A percentile compares a stretch with the other conserved stretches of the same genome.
Evolutionary conservation across 257 asterid genomes (phyloP).

Genomic region (Jacaranda mimosifolia): DNA sequence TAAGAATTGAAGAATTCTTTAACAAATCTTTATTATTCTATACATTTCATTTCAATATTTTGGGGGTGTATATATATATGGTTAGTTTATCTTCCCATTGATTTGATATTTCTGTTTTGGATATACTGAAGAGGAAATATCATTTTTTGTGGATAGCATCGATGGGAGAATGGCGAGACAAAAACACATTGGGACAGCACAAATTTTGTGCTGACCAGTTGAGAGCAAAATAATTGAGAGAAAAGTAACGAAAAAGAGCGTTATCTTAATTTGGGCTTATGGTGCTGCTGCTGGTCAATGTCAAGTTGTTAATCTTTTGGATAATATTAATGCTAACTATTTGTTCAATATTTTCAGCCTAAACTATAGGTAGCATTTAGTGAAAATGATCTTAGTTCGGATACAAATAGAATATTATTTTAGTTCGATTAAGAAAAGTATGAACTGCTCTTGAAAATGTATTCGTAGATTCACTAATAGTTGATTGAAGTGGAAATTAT

Average conservation of each 20-base stretch:
- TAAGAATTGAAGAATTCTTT: neutral
- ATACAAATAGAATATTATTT: too few species aligned
- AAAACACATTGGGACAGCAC: constrained; percentile 19
- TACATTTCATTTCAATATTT: constrained; percentile 9
- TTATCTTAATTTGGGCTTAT: neutral
- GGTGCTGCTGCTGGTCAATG: constrained; percentile 4
- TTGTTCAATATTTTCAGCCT: neutral
- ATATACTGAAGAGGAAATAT: constrained; percentile 12
- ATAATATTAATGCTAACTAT: neutral
- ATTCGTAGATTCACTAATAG: too few species aligned
- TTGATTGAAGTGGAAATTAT: too few species aligned
- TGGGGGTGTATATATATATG: neutral
- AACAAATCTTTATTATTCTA: neutral
- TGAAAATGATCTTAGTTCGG: neutral
- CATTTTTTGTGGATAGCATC: constrained; percentile 60
- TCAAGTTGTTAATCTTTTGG: neutral
- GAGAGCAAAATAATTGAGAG: too few species aligned
- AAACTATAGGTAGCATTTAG: neutral
- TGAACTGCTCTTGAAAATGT: too few species aligned
- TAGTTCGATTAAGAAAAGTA: too few species aligned
- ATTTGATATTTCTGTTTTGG: constrained; percentile 31
- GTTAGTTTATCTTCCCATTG: neutral
- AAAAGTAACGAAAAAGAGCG: too few species aligned
- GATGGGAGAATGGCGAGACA: constrained; percentile 29
- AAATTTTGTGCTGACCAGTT: neutral